Evolutionary conservation across 2,329 filamentous ascomycete genomes (phyloP), one percentile per base, ranked within the genome.

Genomic region (Didymosphaeria variabile): DNA sequence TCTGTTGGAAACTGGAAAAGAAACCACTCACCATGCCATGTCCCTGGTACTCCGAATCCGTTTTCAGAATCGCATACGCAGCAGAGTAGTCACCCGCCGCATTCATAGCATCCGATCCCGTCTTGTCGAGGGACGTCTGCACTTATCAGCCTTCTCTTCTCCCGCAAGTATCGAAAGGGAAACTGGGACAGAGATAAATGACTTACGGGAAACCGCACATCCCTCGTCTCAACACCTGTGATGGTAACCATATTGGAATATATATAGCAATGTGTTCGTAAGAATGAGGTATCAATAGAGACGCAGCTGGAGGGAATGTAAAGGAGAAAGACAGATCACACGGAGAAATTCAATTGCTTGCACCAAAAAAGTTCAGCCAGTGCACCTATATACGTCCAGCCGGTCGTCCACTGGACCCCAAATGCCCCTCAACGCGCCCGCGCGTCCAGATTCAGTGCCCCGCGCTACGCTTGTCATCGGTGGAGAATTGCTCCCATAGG

Each of bases 51-150:
- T 85, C 75, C 0, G 90, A 90, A 76, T 96, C 90, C 0, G 93
- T 97, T 75, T 92, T 83, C 52, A 97, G 83, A 72, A 97, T 94
- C 79, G 93, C 97, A 84, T 97, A 97, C n/a, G 94, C 93, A 13
- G 93, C 86, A 1, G 93, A 97, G 81, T 97, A 97, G 80, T 97
- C 93, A 63, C 93, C 91, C 2, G 93, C 93, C 3, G 92, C 91
- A 76, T 97, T 97, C 94, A 97, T 97, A 73, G 93, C 94, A 86
- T 97, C 94, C 9, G 92, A 96, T 72, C 93, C 93, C n/a, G 93
- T 97, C 83, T 94, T 95, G 81, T 97, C 93, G 63, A 97, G 88
- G 44, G 93, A 97, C n/a, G 93, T 97, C 79, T 87, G 62, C 12
- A 36, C 13, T 12, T 19, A 21, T 54, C 17, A 53, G 51, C 46